Conservation (phyloP, 768 basidiomycete species). For the Antrodiella citrinella region DNA sequence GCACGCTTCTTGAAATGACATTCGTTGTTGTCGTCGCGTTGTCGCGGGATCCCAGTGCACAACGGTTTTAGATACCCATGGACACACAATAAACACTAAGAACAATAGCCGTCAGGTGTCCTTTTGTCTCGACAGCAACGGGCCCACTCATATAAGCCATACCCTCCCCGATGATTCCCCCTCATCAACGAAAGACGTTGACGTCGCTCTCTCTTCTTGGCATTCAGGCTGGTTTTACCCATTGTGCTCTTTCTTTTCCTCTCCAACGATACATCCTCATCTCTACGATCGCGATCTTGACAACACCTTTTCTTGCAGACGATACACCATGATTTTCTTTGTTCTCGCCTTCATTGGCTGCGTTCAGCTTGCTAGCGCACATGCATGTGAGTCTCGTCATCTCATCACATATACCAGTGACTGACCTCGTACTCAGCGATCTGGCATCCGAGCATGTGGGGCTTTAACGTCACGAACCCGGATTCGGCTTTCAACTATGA, state of each 20-base stretch:
- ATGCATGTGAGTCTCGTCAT: neutral
- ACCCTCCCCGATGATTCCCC: neutral
- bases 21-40: too few relatives aligned
- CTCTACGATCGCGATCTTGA: too few relatives aligned
- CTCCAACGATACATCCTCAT: too few relatives aligned
- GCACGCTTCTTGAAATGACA: too few relatives aligned
- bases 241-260: neutral
- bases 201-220: neutral
- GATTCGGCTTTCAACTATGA: conserved; percentile 25
- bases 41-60: too few relatives aligned
- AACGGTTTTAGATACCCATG: too few relatives aligned
- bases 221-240: neutral
- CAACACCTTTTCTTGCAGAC: neutral
- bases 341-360: neutral
- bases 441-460: conserved; percentile 29
- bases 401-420: too few relatives aligned
- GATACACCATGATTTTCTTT: neutral
- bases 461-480: conserved; percentile 30
- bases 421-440: conserved; percentile 16
- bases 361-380: neutral
- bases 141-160: neutral
- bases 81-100: too few relatives aligned
- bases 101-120: neutral
- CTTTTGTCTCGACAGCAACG: neutral
- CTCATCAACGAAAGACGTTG: neutral